A percentile compares a stretch with the other conserved stretches of the same genome.
phyloP scores from a whole-genome alignment of 1,139 yeast genomes.

The Scheffersomyces cryptocercus region DNA sequence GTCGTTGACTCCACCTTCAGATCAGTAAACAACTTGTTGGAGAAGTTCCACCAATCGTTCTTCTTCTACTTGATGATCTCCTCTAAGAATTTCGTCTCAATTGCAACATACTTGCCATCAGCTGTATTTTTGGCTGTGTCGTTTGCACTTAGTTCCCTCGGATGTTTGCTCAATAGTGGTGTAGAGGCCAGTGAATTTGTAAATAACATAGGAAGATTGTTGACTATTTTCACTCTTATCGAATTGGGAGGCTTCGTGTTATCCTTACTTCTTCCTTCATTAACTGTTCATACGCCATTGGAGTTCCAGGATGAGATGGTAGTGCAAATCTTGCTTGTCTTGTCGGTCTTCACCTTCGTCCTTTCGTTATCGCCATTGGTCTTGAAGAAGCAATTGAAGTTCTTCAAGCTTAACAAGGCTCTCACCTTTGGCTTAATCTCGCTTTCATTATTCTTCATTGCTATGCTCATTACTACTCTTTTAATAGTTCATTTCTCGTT shows the following conservation, averaged over 20 bases:
- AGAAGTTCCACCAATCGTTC: conserved; percentile 95
- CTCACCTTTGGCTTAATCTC: conserved; percentile 34
- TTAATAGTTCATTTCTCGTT: conserved; percentile 84
- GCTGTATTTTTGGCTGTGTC: conserved; percentile 74
- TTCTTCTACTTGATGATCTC: conserved; percentile 86
- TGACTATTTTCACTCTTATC: conserved; percentile 34
- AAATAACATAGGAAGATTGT: conserved; percentile 24
- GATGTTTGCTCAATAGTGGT: conserved; percentile 52
- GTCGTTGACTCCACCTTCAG: conserved; percentile 84
- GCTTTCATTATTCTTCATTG: conserved; percentile 57
- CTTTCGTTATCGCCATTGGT: conserved; percentile 21
- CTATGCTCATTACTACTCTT: conserved; percentile 71
- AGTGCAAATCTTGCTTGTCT: conserved; percentile 16
- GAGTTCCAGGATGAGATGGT: conserved; percentile 16
- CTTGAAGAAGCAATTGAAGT: conserved; percentile 11
- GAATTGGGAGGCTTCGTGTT: conserved; percentile 33
- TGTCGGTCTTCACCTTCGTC: conserved; percentile 18
- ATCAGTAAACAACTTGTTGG: conserved; percentile 87
- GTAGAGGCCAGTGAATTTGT: conserved; percentile 24
- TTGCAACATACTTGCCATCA: conserved; percentile 90
- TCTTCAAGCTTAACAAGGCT: conserved; percentile 17
- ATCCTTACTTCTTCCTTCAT: conserved; percentile 28
- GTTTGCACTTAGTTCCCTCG: conserved; percentile 70
- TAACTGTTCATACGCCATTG: conserved; percentile 14
- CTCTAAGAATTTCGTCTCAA: conserved; percentile 81